Evolutionary conservation across 768 basidiomycete species (phyloP), one percentile per base, ranked within the genome.

Genomic region (Boletus rubropictus): DNA sequence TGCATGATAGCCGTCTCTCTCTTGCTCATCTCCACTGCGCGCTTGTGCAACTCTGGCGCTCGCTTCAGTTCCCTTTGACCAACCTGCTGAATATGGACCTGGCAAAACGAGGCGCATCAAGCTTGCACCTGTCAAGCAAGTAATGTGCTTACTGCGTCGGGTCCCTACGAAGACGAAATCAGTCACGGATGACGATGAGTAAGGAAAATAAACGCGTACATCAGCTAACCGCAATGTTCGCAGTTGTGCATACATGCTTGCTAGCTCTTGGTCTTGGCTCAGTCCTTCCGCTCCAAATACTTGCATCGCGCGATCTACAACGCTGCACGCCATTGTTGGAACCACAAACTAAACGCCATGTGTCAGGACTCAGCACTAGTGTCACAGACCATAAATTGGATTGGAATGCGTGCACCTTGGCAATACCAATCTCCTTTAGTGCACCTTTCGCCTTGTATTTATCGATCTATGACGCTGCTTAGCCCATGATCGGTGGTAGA

Each of bases 261-360:
- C 92, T 28, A 99, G 78, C 18, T 81, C 79, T 29, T 84, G 84
- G 58, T 98, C 95, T 68, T 96, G 91, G 20, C 79, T 88, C 37
- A 99, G 71, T 28, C 96, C 96, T 67, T 97, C 95, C n/a, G 93
- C 96, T 43, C 96, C 96, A 58, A 86, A 92, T 0, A 88, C 74
- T 72, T 99, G 96, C 42, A 98, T 97, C 2, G 92, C 86, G n/a
- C 92, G 84, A 69, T 99, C 96, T 32, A 98, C 76, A 38, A 99
- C 86, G 20, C 72, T 70, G 39, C 89, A 74, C 0, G 93, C 95
- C 87, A 95, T 90, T 0, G 78, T 77, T 11, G 96, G 96, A 10
- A 98, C 91, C 31, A 92, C 84, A 59, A 96, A 95, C 94, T 98
- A 54, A 3, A n/a, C 12, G 43, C 27, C 32, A 9, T 10, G 17